phyloP scores from a whole-genome alignment of 768 basidiomycete genomes.

The Podaxis sp. region DNA sequence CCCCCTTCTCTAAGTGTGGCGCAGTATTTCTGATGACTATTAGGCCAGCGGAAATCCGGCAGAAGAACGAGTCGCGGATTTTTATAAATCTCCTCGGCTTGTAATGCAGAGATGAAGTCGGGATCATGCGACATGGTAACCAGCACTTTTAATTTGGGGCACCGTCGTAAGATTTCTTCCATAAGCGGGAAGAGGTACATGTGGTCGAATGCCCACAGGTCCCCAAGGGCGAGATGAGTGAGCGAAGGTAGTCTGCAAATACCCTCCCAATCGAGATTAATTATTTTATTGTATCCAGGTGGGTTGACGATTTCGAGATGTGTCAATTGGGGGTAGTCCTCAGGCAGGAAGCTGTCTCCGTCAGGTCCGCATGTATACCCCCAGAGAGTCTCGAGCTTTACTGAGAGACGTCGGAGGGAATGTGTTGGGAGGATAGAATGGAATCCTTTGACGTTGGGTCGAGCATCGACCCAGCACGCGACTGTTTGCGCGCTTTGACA shows the following conservation, averaged over 20 bases:
- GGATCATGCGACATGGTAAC: slow-evolving; percentile 26
- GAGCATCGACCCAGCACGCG: slow-evolving; percentile 27
- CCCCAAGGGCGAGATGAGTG: slow-evolving; percentile 33
- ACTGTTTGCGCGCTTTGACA: slow-evolving; percentile 27
- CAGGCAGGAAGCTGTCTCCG: slow-evolving; percentile 8
- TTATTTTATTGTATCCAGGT: background rate
- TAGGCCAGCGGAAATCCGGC: slow-evolving; percentile 25
- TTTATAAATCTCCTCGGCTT: slow-evolving; percentile 17
- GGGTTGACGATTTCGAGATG: slow-evolving; percentile 33
- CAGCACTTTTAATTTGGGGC: slow-evolving; percentile 23
- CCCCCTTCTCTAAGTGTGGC: slow-evolving; percentile 23
- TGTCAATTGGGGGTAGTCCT: slow-evolving; percentile 24
- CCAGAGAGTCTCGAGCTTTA: slow-evolving; percentile 23
- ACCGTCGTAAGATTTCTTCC: slow-evolving; percentile 19
- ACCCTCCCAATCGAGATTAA: slow-evolving; percentile 27
- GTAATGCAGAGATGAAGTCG: slow-evolving; percentile 19
- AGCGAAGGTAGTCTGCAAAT: slow-evolving; percentile 27
- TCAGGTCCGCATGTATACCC: background rate
- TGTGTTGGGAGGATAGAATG: slow-evolving; percentile 12
- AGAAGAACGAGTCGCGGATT: slow-evolving; percentile 29
- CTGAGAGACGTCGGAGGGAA: slow-evolving; percentile 22
- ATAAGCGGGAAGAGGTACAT: slow-evolving; percentile 22
- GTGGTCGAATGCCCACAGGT: slow-evolving; percentile 21
- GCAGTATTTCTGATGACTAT: slow-evolving; percentile 26
- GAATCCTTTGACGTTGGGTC: slow-evolving; percentile 9